Evolutionary conservation across 176 grass and related monocot species (phyloP), one percentile per base, ranked within the genome.

Genomic region (Oryza officinalis): DNA sequence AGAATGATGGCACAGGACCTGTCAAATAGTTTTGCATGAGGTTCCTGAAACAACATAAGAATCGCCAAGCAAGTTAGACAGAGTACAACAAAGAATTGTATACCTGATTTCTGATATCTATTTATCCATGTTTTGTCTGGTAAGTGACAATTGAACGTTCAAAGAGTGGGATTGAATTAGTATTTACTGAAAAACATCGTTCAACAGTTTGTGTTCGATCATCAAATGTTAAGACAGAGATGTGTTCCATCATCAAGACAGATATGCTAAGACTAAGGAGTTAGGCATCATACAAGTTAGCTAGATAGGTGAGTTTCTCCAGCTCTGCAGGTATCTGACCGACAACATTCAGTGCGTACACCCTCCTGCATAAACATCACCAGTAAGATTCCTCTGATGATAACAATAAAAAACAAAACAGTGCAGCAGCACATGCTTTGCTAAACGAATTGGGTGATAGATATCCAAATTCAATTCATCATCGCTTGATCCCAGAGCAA

Each of bases 311-410:
- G 40, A 95, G 65, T 52, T 88, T 85, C 67, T 90, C 85, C 12
- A 92, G 86, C 27, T 92, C 93, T 17, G 80, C 72, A 4, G 90
- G 90, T 74, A 95, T 88, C 40, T n/a, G 77, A 49, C 93, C 93
- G 3, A 61, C 85, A 54, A 90, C 88, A 65, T 88, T 63, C 71
- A 92, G 33, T 0, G 71, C 75, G 17, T 67, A 82, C 4, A 90
- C 88, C 54, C 15, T 92, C 87, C 93, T 92, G 87, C 46, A 43
- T 44, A 30, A 63, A 80, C 13, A 63, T 18, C 2, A 71, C 25
- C 35, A 61, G 26, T 63, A 45, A 69, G 18, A 9, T 47, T 57
- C 28, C 63, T n/a, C 1, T 1, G 35, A 37, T 37, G 35, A 37
- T 6, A 37, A 37, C 6, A 8, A 8, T 0, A 8, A 8, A 8